phyloP scores from a whole-genome alignment of 2,329 filamentous ascomycete genomes.

The Fusarium kyushuense region DNA sequence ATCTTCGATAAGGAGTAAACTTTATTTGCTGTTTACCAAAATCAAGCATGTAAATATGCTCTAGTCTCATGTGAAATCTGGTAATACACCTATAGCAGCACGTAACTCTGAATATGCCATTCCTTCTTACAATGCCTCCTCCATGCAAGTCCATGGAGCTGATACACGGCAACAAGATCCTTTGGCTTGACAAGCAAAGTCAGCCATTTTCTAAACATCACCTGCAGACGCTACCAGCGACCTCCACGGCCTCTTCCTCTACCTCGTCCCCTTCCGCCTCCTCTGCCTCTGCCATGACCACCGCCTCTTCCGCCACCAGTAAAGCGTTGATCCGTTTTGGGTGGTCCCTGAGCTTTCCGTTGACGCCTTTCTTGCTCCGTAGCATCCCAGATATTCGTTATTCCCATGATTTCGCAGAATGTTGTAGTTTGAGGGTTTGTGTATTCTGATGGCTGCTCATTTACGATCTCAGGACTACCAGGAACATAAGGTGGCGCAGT shows the following conservation, averaged over 20 bases:
- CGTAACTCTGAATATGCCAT: neutral
- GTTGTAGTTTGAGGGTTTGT: constrained; percentile 86
- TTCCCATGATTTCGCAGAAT: constrained; percentile 82
- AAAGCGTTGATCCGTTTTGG: constrained; percentile 54
- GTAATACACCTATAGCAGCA: neutral
- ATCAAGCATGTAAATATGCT: neutral
- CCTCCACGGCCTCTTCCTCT: constrained; percentile 44
- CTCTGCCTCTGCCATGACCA: constrained; percentile 52
- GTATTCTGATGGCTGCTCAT: constrained; percentile 80
- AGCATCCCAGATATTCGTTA: constrained; percentile 81
- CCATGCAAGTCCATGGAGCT: neutral
- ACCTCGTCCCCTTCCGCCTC: constrained; percentile 51
- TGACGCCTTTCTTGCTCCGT: constrained; percentile 75
- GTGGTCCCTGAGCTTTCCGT: constrained; percentile 69
- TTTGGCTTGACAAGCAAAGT: neutral
- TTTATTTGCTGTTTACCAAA: neutral
- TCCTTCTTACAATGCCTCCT: neutral
- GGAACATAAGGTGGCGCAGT: constrained; percentile 80
- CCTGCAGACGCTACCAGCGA: constrained; percentile 29
- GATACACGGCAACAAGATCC: neutral
- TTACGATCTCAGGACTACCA: constrained; percentile 66
- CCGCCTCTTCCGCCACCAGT: constrained; percentile 54
- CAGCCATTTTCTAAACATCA: neutral
- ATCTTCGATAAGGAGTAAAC: neutral
- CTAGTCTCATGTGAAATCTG: neutral